Base-by-base conservation (phyloP, 2,329 filamentous ascomycete genomes). In the Aspergillus carbonarius region DNA sequence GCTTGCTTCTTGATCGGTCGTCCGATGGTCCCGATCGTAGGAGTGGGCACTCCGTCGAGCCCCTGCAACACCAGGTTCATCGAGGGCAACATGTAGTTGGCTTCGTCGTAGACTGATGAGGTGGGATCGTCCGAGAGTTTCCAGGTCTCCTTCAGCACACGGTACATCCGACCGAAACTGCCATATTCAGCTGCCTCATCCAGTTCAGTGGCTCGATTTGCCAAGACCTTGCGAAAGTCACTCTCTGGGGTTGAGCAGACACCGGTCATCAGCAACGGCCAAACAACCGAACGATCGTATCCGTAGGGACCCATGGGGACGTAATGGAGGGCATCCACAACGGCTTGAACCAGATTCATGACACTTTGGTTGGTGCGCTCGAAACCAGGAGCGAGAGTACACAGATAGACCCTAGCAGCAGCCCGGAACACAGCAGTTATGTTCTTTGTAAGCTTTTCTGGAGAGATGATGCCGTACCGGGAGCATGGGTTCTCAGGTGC, bases 401-500 rank as follows among this genome's bases (percentile, higher is more conserved):
- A 96, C 17, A 98, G 87, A 77, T 97, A 96, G 78, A 98, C 92
- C 70, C 93, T 90, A 2, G 93, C 92, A 1, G 93, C 93, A 55
- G 96, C 81, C 68, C 93, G 90, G 85, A 96, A 98, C 47, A 95
- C 87, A 44, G 88, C 85, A 0, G 92, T 96, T 76, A 97, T 91
- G 81, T 95, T 96, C 74, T 85, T 87, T 71, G 88, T 89, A 63
- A 97, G 84, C 76, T 95, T 90, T 72, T 89, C 90, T 3, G 93
- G 89, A 55, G 87, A 88, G 64, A 97, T 84, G 48, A 87, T 86
- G 60, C 91, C 91, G 59, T 88, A 89, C 0, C 60, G 9, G 2
- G 80, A 80, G 69, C 79, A 82, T 64, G 83, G 81, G 62, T 85
- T 62, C 23, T 86, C 79, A 79, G 90, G 58, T 80, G 83, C 72